These are phyloP conservation scores for Rauvolfia tetraphylla DNA, from an alignment of 257 asterid species.

Conservation along the genomic window DNA sequence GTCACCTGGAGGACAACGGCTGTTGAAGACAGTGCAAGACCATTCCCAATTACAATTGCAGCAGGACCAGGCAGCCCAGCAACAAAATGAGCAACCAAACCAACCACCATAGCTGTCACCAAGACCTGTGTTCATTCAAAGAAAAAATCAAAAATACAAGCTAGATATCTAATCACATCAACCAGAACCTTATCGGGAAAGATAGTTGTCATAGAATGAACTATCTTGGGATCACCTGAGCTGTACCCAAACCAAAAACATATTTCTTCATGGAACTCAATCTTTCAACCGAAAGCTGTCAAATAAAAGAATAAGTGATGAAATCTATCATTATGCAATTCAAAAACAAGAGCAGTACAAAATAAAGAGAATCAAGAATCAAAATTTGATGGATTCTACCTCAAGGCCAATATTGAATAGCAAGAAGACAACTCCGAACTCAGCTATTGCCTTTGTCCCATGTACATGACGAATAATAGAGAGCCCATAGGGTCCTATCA, in stretches of 20 bases:
- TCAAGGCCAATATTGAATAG: conserved; percentile 98
- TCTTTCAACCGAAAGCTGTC: conserved; percentile 97
- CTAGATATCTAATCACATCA: conserved; percentile 1
- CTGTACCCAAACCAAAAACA: conserved; percentile 94
- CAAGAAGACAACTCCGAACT: conserved; percentile 98
- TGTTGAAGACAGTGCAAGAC: conserved; percentile 97
- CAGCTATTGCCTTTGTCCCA: conserved; percentile 97
- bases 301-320: conserved; percentile 23
- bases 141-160: conserved; percentile 12
- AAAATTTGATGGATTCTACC: conserved; percentile 41
- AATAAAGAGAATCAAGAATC: not conserved
- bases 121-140: conserved; percentile 54
- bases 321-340: conserved; percentile 5
- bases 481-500: conserved; percentile 98
- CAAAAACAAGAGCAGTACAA: conserved; percentile 6
- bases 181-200: conserved; percentile 6
- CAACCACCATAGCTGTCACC: conserved; percentile 79
- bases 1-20: conserved; percentile 98
- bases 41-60: conserved; percentile 95
- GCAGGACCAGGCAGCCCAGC: conserved; percentile 96
- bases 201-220: conserved; percentile 8
- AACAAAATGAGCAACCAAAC: conserved; percentile 67
- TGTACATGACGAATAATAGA: conserved; percentile 98
- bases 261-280: conserved; percentile 99
- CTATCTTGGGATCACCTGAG: conserved; percentile 69